Conservation (phyloP, 2,329 filamentous ascomycete species). For the Verticillium nubilum region DNA sequence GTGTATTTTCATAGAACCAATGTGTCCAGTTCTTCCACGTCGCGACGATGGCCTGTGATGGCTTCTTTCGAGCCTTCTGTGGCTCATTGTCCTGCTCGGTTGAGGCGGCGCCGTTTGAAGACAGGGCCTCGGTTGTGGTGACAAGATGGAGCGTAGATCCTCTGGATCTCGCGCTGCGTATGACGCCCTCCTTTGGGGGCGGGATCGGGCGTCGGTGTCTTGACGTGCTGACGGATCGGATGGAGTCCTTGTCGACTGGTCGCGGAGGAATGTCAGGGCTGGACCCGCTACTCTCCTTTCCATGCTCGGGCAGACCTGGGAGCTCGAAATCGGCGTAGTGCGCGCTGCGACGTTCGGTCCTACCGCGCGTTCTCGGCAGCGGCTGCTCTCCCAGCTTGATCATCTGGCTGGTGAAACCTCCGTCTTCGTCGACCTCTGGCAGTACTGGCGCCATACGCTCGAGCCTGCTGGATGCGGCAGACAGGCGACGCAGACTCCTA, state of each 20-base stretch:
- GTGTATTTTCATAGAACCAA: slow-evolving; percentile 56
- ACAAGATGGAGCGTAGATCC: slow-evolving; percentile 86
- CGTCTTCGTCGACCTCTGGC: slow-evolving; percentile 75
- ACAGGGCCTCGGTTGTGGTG: slow-evolving; percentile 52
- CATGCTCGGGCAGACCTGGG: slow-evolving; percentile 66
- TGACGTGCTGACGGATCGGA: slow-evolving; percentile 72
- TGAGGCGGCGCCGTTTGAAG: slow-evolving; percentile 17
- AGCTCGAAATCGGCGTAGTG: slow-evolving; percentile 66
- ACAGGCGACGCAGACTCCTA: slow-evolving; percentile 74
- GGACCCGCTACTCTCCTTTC: slow-evolving; percentile 34
- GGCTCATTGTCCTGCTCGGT: slow-evolving; percentile 21
- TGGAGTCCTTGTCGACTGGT: slow-evolving; percentile 73
- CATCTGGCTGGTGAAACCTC: slow-evolving; percentile 41
- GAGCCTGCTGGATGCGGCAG: slow-evolving; percentile 81
- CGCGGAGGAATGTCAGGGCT: slow-evolving; percentile 53
- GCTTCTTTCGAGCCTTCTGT: slow-evolving; percentile 49
- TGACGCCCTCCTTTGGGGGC: slow-evolving; percentile 76
- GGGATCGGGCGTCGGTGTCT: slow-evolving; percentile 69
- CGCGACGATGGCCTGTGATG: slow-evolving; percentile 52
- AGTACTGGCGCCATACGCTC: slow-evolving; percentile 75
- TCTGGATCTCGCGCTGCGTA: slow-evolving; percentile 64
- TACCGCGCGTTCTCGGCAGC: slow-evolving; percentile 65
- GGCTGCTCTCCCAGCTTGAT: slow-evolving; percentile 36
- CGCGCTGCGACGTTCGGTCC: slow-evolving; percentile 70
- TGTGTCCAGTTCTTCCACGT: slow-evolving; percentile 62